Conservation (phyloP, 352 stramenopile species). For the Thalassiosira hispida region DNA sequence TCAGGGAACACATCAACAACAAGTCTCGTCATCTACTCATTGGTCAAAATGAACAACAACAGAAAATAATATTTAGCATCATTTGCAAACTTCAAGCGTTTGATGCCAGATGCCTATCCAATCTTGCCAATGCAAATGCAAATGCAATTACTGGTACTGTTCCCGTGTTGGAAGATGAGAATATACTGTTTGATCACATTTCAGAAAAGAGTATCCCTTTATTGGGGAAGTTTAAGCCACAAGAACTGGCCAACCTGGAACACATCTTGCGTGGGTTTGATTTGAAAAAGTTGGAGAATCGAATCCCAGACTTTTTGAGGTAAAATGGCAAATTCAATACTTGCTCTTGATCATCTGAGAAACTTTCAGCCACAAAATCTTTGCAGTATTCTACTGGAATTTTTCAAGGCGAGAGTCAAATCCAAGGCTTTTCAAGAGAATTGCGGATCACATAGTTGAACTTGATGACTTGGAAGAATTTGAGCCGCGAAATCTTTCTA, state of each 20-base stretch:
- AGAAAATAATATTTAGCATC: not conserved
- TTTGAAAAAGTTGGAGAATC: conserved; percentile 11
- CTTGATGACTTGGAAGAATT: conserved; percentile 1
- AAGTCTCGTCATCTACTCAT: no score
- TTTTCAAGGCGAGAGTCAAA: conserved; percentile 2
- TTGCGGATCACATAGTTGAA: conserved; percentile 6
- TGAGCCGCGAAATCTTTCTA: not conserved
- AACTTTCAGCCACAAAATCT: conserved; percentile 5
- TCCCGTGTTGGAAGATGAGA: not conserved
- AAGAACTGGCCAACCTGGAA: no score
- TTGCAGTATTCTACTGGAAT: conserved; percentile 7
- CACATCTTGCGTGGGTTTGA: conserved; percentile 2
- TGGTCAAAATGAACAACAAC: no score
- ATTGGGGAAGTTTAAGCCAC: conserved; percentile 11
- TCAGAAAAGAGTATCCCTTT: conserved; percentile 3
- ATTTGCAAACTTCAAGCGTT: not conserved
- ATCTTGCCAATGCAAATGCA: not conserved
- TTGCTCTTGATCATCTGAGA: not conserved
- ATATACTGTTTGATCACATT: conserved; percentile 10
- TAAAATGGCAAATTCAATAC: no score
- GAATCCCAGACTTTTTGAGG: not conserved
- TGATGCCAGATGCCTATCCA: not conserved
- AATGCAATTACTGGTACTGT: conserved; percentile 7
- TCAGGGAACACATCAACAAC: no score
- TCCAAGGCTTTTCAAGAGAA: conserved; percentile 8